phyloP scores from a whole-genome alignment of 2,329 filamentous ascomycete genomes.

The Daldinia eschscholtzii region DNA sequence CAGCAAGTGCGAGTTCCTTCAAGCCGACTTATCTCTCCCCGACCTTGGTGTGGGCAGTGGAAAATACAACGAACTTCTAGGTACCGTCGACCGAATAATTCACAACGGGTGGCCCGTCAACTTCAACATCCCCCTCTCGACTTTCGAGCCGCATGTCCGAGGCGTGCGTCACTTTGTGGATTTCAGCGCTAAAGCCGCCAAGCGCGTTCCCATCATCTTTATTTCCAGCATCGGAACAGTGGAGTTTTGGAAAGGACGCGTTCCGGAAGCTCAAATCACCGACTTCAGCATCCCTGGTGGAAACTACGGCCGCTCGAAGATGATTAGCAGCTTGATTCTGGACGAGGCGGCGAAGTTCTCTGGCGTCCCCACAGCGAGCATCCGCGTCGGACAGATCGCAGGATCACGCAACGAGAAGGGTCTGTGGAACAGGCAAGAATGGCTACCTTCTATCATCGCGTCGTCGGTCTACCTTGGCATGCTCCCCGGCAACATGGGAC shows the following conservation, averaged over 20 bases:
- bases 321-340: conserved; percentile 58
- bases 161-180: conserved; percentile 64
- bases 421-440: conserved; percentile 68
- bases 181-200: conserved; percentile 52
- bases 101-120: conserved; percentile 70
- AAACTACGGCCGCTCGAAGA: conserved; percentile 61
- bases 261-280: conserved; percentile 56
- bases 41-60: conserved; percentile 61
- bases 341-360: conserved; percentile 54
- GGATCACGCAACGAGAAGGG: conserved; percentile 58
- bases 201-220: conserved; percentile 56
- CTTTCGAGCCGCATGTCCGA: conserved; percentile 64
- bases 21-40: conserved; percentile 61
- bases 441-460: conserved; percentile 64
- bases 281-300: conserved; percentile 50
- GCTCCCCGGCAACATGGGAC: conserved; percentile 61
- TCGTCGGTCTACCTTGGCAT: conserved; percentile 62
- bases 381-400: conserved; percentile 62
- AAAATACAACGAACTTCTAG: conserved; percentile 55
- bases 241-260: conserved; percentile 52
- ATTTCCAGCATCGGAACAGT: conserved; percentile 59
- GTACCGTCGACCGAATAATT: conserved; percentile 60
- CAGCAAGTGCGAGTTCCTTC: conserved; percentile 61
- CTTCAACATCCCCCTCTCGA: conserved; percentile 61
- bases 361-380: conserved; percentile 55